A percentile compares a stretch with the other conserved stretches of the same genome.
Evolutionary conservation across 1,284 basidiomycete species (phyloP).

Genomic region (Tranzscheliella williamsii): DNA sequence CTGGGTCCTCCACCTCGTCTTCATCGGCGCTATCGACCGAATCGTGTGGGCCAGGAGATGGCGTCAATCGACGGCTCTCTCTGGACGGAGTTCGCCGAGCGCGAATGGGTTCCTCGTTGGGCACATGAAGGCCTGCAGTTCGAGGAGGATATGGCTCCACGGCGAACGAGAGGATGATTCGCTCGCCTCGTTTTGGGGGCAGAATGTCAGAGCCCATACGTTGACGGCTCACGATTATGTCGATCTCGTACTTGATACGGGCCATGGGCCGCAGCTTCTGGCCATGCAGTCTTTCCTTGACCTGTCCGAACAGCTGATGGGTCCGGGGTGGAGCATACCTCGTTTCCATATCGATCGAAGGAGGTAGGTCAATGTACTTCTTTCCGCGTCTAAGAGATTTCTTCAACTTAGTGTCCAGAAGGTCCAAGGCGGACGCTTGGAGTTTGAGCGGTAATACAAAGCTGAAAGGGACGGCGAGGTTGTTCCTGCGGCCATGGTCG

Average conservation of each 20-base stretch:
- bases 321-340: conserved; percentile 30
- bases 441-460: conserved; percentile 39
- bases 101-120: conserved; percentile 24
- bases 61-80: conserved; percentile 3
- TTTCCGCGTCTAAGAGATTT: conserved; percentile 36
- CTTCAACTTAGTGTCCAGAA: conserved; percentile 40
- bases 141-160: conserved; percentile 39
- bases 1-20: conserved; percentile 24
- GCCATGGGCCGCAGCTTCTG: conserved; percentile 40
- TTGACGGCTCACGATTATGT: conserved; percentile 39
- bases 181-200: conserved; percentile 32
- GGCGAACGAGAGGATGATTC: conserved; percentile 34
- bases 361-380: conserved; percentile 38
- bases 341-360: conserved; percentile 37
- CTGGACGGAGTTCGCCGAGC: conserved; percentile 17
- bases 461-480: conserved; percentile 38
- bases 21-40: conserved; percentile 7
- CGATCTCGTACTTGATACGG: conserved; percentile 41
- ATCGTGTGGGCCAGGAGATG: conserved; percentile 4
- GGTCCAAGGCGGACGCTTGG: conserved; percentile 34
- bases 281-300: conserved; percentile 25
- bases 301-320: conserved; percentile 28
- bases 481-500: conserved; percentile 36
- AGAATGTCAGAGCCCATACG: conserved; percentile 22
- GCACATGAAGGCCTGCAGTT: conserved; percentile 33